These are phyloP conservation scores for Beta macrorhiza DNA, from an alignment of 179 eudicot genomes.

Conservation along the genomic window DNA sequence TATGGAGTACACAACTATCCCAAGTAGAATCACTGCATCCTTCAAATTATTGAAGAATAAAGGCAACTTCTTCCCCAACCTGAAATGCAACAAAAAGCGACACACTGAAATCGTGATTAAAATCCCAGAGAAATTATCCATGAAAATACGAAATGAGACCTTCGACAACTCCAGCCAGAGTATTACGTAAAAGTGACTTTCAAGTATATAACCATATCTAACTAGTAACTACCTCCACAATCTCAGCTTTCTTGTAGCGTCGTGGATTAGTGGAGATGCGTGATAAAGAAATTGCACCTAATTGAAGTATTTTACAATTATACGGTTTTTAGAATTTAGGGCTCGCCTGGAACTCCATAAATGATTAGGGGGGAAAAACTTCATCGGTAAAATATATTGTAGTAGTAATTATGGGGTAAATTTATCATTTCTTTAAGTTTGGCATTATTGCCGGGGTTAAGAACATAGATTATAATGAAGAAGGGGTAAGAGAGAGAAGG, in stretches of 20 bases:
- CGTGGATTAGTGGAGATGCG: background rate
- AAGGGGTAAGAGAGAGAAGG: no score
- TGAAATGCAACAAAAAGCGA: slow-evolving; percentile 13
- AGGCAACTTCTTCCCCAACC: slow-evolving; percentile 1
- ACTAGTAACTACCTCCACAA: background rate
- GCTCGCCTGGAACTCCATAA: no score
- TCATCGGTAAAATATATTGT: no score
- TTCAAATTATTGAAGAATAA: background rate
- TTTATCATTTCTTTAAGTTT: no score
- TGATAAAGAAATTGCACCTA: background rate
- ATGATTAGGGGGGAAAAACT: no score
- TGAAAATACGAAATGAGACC: background rate
- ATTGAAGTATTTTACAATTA: background rate
- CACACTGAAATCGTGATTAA: background rate
- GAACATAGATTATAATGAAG: no score
- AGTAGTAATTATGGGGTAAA: no score
- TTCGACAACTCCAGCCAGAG: background rate
- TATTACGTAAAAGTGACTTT: background rate
- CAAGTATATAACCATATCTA: background rate
- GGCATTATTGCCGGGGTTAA: no score
- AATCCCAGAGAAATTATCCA: background rate
- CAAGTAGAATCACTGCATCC: background rate
- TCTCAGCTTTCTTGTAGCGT: background rate
- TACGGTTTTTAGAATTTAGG: background rate
- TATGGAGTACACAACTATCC: background rate